Evolutionary conservation across 148 eudicot genomes (phyloP).

Genomic region (Persicaria tinctoria): DNA sequence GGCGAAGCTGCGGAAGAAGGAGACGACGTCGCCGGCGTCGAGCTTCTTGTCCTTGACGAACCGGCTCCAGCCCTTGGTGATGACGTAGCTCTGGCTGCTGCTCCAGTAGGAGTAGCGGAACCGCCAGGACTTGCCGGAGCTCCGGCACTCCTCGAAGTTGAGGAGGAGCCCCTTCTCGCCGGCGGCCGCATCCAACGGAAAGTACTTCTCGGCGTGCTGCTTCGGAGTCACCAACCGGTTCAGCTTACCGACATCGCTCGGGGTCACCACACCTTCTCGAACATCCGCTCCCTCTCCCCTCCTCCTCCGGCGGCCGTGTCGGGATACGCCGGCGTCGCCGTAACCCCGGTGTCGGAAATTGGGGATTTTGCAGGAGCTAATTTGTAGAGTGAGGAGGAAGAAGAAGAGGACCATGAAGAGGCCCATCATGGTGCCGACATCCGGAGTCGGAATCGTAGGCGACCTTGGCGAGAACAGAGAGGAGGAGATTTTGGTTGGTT

Average conservation of each 20-base stretch:
- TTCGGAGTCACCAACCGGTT: constrained; percentile 14
- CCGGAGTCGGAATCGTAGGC: too few species aligned
- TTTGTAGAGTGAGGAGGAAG: neutral
- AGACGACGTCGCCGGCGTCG: constrained; percentile 15
- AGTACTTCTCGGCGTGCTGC: constrained; percentile 16
- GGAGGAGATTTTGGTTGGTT: too few species aligned
- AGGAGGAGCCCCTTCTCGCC: constrained; percentile 17
- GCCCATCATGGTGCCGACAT: too few species aligned
- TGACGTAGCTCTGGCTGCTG: constrained; percentile 19
- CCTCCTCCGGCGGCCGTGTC: too few species aligned
- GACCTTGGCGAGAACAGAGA: too few species aligned
- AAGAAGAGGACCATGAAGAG: too few species aligned
- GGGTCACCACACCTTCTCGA: constrained; percentile 13
- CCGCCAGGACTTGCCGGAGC: constrained; percentile 9
- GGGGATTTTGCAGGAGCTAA: neutral
- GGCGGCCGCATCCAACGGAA: constrained; percentile 8
- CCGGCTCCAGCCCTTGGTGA: constrained; percentile 17
- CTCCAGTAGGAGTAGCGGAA: constrained; percentile 17
- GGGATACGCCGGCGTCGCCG: too few species aligned
- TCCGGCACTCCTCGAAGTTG: constrained; percentile 4
- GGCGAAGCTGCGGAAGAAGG: constrained; percentile 15
- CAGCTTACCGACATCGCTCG: constrained; percentile 19
- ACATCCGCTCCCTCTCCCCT: constrained; percentile 1
- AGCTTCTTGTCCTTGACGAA: constrained; percentile 15
- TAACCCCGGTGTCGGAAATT: neutral